Evolutionary conservation across 805 yeast genomes (phyloP).

Genomic region (Priceomyces fermenticarens): DNA sequence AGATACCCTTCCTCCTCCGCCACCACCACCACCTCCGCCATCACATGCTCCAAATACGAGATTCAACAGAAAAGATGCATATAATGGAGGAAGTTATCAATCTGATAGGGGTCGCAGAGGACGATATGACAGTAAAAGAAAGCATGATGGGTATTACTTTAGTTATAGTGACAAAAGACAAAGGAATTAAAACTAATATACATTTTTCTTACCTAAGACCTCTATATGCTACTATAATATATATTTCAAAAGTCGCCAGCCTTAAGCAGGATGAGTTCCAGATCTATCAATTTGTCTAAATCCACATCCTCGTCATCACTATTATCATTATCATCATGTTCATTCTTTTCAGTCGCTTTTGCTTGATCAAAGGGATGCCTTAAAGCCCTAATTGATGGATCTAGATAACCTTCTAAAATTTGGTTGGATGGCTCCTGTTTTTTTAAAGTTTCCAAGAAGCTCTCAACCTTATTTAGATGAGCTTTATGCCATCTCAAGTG

Average conservation of each 20-base stretch:
- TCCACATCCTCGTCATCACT: conserved; percentile 16
- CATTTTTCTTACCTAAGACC: background rate
- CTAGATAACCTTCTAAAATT: too few species aligned
- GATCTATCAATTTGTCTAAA: conserved; percentile 21
- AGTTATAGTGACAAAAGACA: conserved; percentile 27
- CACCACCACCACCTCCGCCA: conserved; percentile 17
- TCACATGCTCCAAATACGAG: conserved; percentile 2
- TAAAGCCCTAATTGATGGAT: background rate
- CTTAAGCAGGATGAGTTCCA: conserved; percentile 17
- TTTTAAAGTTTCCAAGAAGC: conserved; percentile 21
- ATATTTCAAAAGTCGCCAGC: conserved; percentile 13
- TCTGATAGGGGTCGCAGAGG: conserved; percentile 8
- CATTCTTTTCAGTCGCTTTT: background rate
- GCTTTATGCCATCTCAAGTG: conserved; percentile 54
- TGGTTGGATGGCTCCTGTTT: too few species aligned
- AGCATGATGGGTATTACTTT: conserved; percentile 17
- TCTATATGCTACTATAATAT: conserved; percentile 2
- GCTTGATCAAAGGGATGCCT: conserved; percentile 7
- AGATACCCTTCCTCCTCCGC: conserved; percentile 18
- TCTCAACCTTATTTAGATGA: conserved; percentile 26
- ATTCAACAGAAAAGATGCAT: background rate
- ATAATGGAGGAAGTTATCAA: conserved; percentile 4
- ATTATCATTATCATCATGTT: conserved; percentile 4
- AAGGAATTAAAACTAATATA: conserved; percentile 16
- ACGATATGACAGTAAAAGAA: conserved; percentile 21